Base-by-base conservation (phyloP, 2,329 filamentous ascomycete species). In the Talaromyces sp. region DNA sequence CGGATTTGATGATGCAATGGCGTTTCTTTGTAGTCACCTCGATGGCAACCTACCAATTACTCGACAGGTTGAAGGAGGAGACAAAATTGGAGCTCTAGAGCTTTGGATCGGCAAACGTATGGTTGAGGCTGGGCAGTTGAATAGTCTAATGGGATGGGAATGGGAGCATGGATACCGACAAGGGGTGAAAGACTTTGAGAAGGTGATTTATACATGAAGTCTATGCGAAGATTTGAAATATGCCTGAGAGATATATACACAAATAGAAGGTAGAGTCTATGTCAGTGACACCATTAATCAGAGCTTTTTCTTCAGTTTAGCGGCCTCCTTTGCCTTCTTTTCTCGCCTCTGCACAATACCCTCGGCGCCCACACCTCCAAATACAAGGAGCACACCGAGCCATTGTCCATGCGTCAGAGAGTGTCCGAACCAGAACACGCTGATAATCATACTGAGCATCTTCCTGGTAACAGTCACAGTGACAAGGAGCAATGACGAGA, bases 401-500 rank as follows among this genome's bases (percentile, higher is more conserved):
- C 93, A 97, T 81, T 99, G 95, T 85, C 94, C 96, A n/a, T 83
- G 80, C 33, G 87, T 90, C 58, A 99, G 85, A 68, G 86, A 87
- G 78, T 99, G 95, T 33, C 95, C 95, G 76, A 98, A 99, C 80
- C 92, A 93, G 67, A 98, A 83, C 33, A 99, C 95, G 62, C 92
- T 97, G 61, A 98, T 84, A 66, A 98, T 92, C 95, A 99, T 99
- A 70, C 94, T 98, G 77, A 98, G 86, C 95, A 99, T 99, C 83
- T 99, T 99, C 74, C 95, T 86, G 54, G 95, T 99, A 54, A 99
- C 95, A 1, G 93, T 99, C 2, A 99, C 93, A 4, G 95, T 98
- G 50, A 98, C 94, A 59, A 99, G 87, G 61, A 98, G 85, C 58
- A 99, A 86, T 10, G 90, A 95, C 10, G 91, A 95, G 81, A 98